Conservation (phyloP, 2,329 filamentous ascomycete species). For the Eutypa lata region DNA sequence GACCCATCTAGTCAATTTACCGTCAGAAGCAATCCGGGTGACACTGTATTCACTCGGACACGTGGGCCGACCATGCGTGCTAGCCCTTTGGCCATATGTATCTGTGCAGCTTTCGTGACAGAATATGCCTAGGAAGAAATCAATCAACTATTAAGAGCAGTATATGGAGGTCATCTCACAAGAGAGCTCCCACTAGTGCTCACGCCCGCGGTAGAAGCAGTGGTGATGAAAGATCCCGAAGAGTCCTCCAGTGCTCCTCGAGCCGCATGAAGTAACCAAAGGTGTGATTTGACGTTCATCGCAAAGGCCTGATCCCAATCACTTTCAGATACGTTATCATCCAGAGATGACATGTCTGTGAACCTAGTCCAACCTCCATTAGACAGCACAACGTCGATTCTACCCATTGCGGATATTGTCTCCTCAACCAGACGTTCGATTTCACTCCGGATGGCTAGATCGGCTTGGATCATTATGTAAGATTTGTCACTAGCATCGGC, state of each 20-base stretch:
- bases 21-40: slow-evolving; percentile 48
- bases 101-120: slow-evolving; percentile 69
- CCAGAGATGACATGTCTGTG: slow-evolving; percentile 41
- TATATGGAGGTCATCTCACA: slow-evolving; percentile 24
- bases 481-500: slow-evolving; percentile 44
- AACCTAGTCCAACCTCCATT: slow-evolving; percentile 59
- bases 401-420: slow-evolving; percentile 55
- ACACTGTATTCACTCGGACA: slow-evolving; percentile 53
- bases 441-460: slow-evolving; percentile 58
- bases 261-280: slow-evolving; percentile 53
- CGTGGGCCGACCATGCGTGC: slow-evolving; percentile 46
- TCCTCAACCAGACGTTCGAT: slow-evolving; percentile 55
- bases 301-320: slow-evolving; percentile 56
- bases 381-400: slow-evolving; percentile 69
- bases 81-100: slow-evolving; percentile 51
- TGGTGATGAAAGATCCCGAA: slow-evolving; percentile 58
- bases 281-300: slow-evolving; percentile 58
- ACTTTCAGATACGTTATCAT: slow-evolving; percentile 47
- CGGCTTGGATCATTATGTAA: slow-evolving; percentile 58
- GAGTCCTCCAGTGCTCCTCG: slow-evolving; percentile 47
- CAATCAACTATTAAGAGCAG: background rate
- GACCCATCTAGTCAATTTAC: slow-evolving; percentile 20
- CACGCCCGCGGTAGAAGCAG: slow-evolving; percentile 59
- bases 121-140: slow-evolving; percentile 56
- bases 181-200: slow-evolving; percentile 58